A percentile compares a stretch with the other conserved stretches of the same genome.
These are phyloP conservation scores for Penicillium riverlandense DNA, from an alignment of 495 filamentous ascomycete genomes.

Conservation along the genomic window DNA sequence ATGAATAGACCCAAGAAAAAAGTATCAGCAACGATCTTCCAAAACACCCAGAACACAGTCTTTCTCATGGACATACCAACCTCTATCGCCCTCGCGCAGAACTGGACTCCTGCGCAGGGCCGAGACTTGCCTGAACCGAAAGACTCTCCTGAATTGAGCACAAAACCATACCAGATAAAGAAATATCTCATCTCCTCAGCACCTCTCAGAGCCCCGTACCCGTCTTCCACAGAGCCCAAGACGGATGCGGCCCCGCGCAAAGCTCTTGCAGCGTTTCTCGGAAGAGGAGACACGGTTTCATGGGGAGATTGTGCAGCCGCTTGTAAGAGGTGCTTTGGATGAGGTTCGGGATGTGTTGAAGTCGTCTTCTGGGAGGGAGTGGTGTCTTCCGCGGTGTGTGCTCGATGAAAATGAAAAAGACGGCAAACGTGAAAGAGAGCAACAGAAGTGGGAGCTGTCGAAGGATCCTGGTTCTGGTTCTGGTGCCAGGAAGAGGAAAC, in stretches of 20 bases:
- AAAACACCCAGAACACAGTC: slow-evolving; percentile 32
- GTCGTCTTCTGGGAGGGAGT: slow-evolving; percentile 6
- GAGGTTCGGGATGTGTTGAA: slow-evolving; percentile 17
- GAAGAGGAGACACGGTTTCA: slow-evolving; percentile 22
- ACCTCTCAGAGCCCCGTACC: slow-evolving; percentile 26
- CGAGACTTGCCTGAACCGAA: background rate
- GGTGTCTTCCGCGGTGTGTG: slow-evolving; percentile 34
- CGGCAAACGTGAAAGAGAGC: background rate
- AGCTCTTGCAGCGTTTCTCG: slow-evolving; percentile 25
- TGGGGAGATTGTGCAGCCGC: slow-evolving; percentile 17
- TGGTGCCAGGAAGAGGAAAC: slow-evolving; percentile 3
- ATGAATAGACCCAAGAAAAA: slow-evolving; percentile 4
- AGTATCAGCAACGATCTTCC: slow-evolving; percentile 40
- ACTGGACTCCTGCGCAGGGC: slow-evolving; percentile 9
- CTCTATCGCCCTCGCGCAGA: slow-evolving; percentile 47
- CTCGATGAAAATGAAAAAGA: slow-evolving; percentile 1
- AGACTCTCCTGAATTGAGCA: background rate
- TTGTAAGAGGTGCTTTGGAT: slow-evolving; percentile 18
- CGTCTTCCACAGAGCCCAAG: slow-evolving; percentile 35
- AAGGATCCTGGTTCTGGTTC: no score
- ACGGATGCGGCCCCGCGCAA: slow-evolving; percentile 29
- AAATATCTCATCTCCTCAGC: slow-evolving; percentile 23
- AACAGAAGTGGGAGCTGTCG: background rate
- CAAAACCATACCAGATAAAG: slow-evolving; percentile 1
- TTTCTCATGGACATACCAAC: slow-evolving; percentile 57